Evolutionary conservation across 2,329 filamentous ascomycete genomes (phyloP), one percentile per base, ranked within the genome.

Genomic region (Verticillium longisporum): DNA sequence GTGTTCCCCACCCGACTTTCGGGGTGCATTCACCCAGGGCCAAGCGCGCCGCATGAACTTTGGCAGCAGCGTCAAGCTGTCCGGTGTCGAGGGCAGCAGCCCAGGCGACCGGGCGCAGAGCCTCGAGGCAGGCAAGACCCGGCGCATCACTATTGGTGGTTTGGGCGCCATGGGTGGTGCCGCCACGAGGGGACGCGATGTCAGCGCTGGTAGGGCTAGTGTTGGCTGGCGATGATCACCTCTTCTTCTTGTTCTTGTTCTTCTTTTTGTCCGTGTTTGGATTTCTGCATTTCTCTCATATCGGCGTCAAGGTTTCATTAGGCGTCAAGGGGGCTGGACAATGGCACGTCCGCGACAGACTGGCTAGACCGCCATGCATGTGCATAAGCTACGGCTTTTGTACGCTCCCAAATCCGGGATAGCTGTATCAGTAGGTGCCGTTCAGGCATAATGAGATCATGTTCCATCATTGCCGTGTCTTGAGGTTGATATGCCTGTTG

Each of bases 41-140:
- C 83, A 86, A 67, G 83, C 83, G 26, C 73, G 83, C 59, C 77
- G 83, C 55, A 85, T 86, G 83, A 82, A 84, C 65, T 71, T 85
- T 61, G 77, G 78, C 31, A 37, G 76, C 14, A 78, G 74, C 63
- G 66, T 78, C 62, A 63, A 62, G 36, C 33, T 61, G 34, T n/a
- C 54, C 5, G n/a, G 32, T 21, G 54, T 31, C 15, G 70, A 71
- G 7, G 63, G 67, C 55, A 60, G 64, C 37, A 61, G 70, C 64
- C 61, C 68, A 61, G 32, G 65, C 37, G 68, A 65, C 65, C 67
- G 61, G 61, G 64, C 60, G 31, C 57, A 38, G 7, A 59, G 58
- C 37, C 57, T 57, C 56, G 64, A 63, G 18, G 59, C 59, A 26
- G 45, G 45, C 58, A 64, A 63, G 57, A 65, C 61, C 58, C 54